phyloP scores from a whole-genome alignment of 352 stramenopile species.

The Globisporangium recalcitrans region DNA sequence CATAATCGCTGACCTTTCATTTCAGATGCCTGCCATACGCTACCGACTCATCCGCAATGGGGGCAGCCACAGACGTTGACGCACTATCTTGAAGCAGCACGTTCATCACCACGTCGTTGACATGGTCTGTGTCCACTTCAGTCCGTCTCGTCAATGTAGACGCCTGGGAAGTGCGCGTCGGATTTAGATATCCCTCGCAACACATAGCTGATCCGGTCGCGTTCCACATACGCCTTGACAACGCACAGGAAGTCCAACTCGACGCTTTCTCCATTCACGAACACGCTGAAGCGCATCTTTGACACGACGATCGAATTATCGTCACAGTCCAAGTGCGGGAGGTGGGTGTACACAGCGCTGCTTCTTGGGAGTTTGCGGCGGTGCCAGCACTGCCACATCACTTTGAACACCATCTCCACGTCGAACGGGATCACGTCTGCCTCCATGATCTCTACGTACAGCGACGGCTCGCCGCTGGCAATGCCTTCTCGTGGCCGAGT shows the following conservation, averaged over 20 bases:
- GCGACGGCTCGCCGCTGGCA: no score
- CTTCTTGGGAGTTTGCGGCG: background rate
- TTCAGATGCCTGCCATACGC: no score
- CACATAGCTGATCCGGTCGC: background rate
- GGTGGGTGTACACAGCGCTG: background rate
- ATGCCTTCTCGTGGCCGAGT: no score
- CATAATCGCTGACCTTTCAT: no score
- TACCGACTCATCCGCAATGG: no score
- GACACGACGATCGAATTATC: background rate
- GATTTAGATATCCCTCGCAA: slow-evolving; percentile 1
- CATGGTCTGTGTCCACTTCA: slow-evolving; percentile 11
- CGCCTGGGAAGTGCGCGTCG: slow-evolving; percentile 9
- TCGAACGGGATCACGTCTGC: slow-evolving; percentile 8
- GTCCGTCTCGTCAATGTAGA: slow-evolving; percentile 15
- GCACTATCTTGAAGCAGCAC: slow-evolving; percentile 2
- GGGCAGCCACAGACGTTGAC: no score
- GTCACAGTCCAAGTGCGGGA: background rate
- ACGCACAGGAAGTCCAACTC: background rate
- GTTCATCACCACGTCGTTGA: slow-evolving; percentile 8
- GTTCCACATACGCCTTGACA: background rate
- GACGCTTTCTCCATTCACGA: slow-evolving; percentile 4
- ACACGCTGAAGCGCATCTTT: slow-evolving; percentile 5
- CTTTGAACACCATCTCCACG: slow-evolving; percentile 1
- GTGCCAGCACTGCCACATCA: slow-evolving; percentile 11
- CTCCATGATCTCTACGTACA: slow-evolving; percentile 9